These are phyloP conservation scores for Cyberlindnera galapagoensis DNA, from an alignment of 805 yeast species.

Conservation along the genomic window DNA sequence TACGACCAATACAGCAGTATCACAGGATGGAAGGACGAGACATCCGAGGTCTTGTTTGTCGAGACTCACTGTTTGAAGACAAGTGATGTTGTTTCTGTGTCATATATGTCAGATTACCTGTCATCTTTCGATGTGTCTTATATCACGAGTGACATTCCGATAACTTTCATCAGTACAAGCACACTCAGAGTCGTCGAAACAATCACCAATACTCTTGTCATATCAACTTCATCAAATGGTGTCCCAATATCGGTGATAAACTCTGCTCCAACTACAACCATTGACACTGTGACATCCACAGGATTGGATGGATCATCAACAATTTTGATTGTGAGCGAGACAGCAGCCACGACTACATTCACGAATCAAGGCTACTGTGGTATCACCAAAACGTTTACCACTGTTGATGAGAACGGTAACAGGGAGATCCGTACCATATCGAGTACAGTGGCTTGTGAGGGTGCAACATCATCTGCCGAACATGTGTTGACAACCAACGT, in stretches of 20 bases:
- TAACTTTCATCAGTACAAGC: constrained; percentile 19
- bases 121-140: constrained; percentile 18
- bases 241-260: constrained; percentile 3
- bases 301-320: constrained; percentile 6
- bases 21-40: constrained; percentile 18
- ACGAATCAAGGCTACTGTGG: constrained; percentile 13
- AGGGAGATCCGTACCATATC: constrained; percentile 4
- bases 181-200: constrained; percentile 18
- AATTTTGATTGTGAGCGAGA: constrained; percentile 3
- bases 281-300: constrained; percentile 5
- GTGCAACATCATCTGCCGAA: neutral
- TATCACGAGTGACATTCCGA: constrained; percentile 15
- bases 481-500: constrained; percentile 5
- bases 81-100: constrained; percentile 14
- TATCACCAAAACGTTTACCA: constrained; percentile 7
- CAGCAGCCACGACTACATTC: constrained; percentile 11
- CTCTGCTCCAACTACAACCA: constrained; percentile 1
- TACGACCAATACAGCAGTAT: constrained; percentile 16
- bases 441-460: constrained; percentile 11
- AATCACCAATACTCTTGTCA: constrained; percentile 15
- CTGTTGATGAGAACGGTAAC: constrained; percentile 6
- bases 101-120: constrained; percentile 15
- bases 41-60: constrained; percentile 12
- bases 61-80: constrained; percentile 19
- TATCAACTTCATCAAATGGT: constrained; percentile 9